Base-by-base conservation (phyloP, 768 basidiomycete genomes). In the Serendipita sp. region DNA sequence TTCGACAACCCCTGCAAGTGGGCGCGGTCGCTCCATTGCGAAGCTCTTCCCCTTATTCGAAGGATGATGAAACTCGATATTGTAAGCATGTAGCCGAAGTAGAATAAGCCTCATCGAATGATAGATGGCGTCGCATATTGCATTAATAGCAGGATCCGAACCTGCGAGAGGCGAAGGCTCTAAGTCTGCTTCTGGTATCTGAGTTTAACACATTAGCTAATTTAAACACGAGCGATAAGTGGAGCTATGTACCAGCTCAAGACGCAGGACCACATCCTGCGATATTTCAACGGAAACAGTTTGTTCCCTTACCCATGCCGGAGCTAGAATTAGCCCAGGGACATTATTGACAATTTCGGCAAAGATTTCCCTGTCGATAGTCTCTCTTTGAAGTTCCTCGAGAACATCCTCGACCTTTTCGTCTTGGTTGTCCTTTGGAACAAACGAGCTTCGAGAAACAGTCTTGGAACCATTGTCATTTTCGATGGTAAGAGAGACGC, bases 281-380 rank as follows among this genome's bases (percentile, higher is more conserved):
- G 88, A 85, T n/a, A 83, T 85, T 65, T 89, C 87, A 63, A 92
- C 81, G 38, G 81, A 80, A 34, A 92, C 84, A 45, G 87, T 76
- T 41, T 86, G 80, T 70, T 92, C 90, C 2, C 88, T 86, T 3
- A 92, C 88, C 30, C 83, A 80, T 10, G 86, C 86, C 37, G 86
- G 83, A 2, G 86, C 86, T 0, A 86, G 88, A 13, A 88, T 86
- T 8, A 92, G 76, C 66, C 72, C 81, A 64, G 85, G 84, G n/a
- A 88, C 86, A 73, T 92, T 90, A 70, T 76, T 80, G 45, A 90
- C 86, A 24, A 92, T 76, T 24, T 83, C 70, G 2, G 83, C 76
- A 68, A 90, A 92, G 45, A 92, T 85, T 70, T 92, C 90, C 70
- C 87, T 85, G 65, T 92, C 88, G 3, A 90, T 79, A 13, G 85